Base-by-base conservation (phyloP, 441 rosid genomes). In the Erysimum cheiri region DNA sequence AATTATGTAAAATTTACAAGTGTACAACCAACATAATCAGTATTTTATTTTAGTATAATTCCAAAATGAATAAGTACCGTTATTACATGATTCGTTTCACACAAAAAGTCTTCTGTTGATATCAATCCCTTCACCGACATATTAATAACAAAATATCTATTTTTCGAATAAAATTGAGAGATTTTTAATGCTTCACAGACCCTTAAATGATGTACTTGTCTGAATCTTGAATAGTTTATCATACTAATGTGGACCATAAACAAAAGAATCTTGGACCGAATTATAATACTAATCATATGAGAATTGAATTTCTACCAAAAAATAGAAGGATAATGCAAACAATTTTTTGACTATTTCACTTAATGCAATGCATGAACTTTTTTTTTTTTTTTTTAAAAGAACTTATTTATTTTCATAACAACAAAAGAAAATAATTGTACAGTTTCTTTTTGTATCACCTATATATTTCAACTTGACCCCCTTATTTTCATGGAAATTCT, bases 281-380 rank as follows among this genome's bases (percentile, higher is more conserved):
- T 60, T 47, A 65, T 73, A 57, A n/a, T 59, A 28, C 60, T 65
- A 73, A 65, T 65, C 77, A 73, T 58, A 73, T 31, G 60, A 5
- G 54, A 73, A 49, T 65, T 65, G 54, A 73, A 49, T 65, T 65
- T 40, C 22, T 29, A 37, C 17, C 64, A 63, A 22, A 32, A n/a
- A 31, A 53, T n/a, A 9, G 41, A 44, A 48, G 14, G 37, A 13
- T 15, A 22, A 8, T 35, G 56, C 37, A n/a, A 47, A 6, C 32
- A 44, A 8, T 28, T 13, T 56, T 67, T 13, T n/a, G n/a, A 17
- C 11, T 46, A 46, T 46, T 46, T 8, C 3, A 17, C 11, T 46
- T 32, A n/a, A 63, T 46, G 17, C 41, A 46, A 43, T 61, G 53
- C 29, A n/a, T n/a, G n/a, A n/a, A n/a, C n/a, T n/a, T n/a, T n/a